Percentiles rank a stretch among this genome's conserved stretches.
Evolutionary conservation across 1,284 basidiomycete species (phyloP).

Genomic region (Trichosporon ovoides): DNA sequence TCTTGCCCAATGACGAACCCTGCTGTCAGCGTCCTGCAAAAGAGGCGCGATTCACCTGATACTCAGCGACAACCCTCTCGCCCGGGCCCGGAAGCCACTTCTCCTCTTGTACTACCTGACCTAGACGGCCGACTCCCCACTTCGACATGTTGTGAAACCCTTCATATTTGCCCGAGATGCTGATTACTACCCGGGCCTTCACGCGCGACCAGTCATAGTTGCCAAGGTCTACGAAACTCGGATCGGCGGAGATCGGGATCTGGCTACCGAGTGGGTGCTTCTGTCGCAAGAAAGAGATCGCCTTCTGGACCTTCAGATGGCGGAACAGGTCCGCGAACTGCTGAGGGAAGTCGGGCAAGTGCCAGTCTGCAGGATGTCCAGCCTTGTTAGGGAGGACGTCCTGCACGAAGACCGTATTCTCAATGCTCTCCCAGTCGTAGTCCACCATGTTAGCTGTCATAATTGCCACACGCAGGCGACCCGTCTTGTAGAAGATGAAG

Average conservation of each 20-base stretch:
- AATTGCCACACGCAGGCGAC: slow-evolving; percentile 43
- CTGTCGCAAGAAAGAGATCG: slow-evolving; percentile 25
- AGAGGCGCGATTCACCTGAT: slow-evolving; percentile 33
- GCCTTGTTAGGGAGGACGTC: slow-evolving; percentile 36
- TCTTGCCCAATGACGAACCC: slow-evolving; percentile 45
- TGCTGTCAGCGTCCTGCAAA: slow-evolving; percentile 11
- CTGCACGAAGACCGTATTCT: slow-evolving; percentile 49
- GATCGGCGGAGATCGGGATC: slow-evolving; percentile 26
- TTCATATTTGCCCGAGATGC: slow-evolving; percentile 36
- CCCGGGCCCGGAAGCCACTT: slow-evolving; percentile 35
- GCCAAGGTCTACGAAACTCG: slow-evolving; percentile 20
- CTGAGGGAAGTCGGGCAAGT: slow-evolving; percentile 31
- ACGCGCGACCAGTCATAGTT: slow-evolving; percentile 45
- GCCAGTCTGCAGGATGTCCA: background rate
- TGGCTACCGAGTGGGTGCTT: slow-evolving; percentile 27
- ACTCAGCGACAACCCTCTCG: slow-evolving; percentile 40
- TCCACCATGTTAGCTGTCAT: slow-evolving; percentile 44
- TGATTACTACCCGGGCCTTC: slow-evolving; percentile 39
- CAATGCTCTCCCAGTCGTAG: slow-evolving; percentile 46
- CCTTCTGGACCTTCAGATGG: slow-evolving; percentile 40
- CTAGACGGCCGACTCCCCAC: slow-evolving; percentile 38
- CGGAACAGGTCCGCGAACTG: slow-evolving; percentile 39
- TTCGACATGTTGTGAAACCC: slow-evolving; percentile 32
- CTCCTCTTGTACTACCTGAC: slow-evolving; percentile 31
- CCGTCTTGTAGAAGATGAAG: slow-evolving; percentile 48